Evolutionary conservation across 2,329 filamentous ascomycete genomes (phyloP).

Genomic region (Aureobasidium lini): DNA sequence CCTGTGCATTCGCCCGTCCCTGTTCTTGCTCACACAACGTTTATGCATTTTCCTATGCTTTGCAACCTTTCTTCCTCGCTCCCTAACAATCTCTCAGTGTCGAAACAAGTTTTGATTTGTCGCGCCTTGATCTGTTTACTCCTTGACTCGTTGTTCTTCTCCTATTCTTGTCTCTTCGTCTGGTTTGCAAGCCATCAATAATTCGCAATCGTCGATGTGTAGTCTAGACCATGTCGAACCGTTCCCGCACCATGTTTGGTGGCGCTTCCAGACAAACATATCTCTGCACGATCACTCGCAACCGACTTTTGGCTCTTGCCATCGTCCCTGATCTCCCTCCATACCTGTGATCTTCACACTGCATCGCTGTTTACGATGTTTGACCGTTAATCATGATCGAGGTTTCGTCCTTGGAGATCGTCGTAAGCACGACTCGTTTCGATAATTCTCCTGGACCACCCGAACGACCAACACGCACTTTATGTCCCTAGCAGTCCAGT

Average conservation of each 20-base stretch:
- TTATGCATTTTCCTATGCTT: neutral
- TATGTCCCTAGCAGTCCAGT: neutral
- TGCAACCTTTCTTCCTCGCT: neutral
- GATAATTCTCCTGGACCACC: neutral
- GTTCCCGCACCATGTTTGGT: constrained; percentile 1
- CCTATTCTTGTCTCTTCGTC: neutral
- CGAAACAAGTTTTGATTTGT: neutral
- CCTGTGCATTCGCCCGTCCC: neutral
- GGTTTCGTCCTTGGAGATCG: neutral
- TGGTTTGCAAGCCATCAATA: neutral
- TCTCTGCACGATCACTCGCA: neutral
- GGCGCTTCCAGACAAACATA: constrained; percentile 7
- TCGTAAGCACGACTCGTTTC: neutral
- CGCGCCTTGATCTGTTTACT: neutral
- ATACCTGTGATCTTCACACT: neutral
- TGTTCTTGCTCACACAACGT: neutral
- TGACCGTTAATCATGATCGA: neutral
- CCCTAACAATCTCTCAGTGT: neutral
- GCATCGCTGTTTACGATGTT: neutral
- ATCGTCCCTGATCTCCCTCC: neutral
- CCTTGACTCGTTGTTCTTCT: neutral
- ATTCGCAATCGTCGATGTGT: neutral
- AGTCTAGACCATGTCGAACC: neutral
- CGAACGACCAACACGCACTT: neutral
- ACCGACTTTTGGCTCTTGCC: neutral